Evolutionary conservation across 176 grass and related monocot species (phyloP).

Genomic region (Oryza officinalis): DNA sequence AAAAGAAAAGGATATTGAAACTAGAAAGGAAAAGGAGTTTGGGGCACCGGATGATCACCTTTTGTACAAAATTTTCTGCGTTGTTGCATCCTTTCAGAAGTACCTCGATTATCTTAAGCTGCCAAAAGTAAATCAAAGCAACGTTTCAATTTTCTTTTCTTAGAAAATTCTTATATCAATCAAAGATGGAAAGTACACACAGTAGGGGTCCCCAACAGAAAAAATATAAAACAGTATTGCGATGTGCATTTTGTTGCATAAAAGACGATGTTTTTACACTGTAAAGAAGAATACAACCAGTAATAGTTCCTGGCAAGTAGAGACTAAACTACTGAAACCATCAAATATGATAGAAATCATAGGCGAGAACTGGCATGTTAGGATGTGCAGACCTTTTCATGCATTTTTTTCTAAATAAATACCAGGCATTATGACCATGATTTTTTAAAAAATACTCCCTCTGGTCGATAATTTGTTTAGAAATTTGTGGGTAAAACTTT

Average conservation of each 20-base stretch:
- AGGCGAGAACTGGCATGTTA: background rate
- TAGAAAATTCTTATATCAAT: background rate
- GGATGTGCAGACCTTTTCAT: background rate
- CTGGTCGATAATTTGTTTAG: no score
- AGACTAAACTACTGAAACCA: background rate
- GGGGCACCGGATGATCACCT: slow-evolving; percentile 37
- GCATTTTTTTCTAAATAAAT: background rate
- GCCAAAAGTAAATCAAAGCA: slow-evolving; percentile 26
- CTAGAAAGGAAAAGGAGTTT: background rate
- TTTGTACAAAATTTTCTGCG: slow-evolving; percentile 55
- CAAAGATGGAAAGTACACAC: background rate
- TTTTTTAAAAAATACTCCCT: no score
- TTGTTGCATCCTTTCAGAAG: slow-evolving; percentile 81
- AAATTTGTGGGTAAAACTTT: no score
- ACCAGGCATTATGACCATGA: background rate
- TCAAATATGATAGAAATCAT: background rate
- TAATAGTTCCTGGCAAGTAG: background rate
- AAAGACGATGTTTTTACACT: background rate
- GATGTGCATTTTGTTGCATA: background rate
- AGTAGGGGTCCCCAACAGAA: background rate
- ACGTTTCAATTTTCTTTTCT: background rate
- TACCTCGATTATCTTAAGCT: slow-evolving; percentile 65
- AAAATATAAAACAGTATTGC: background rate
- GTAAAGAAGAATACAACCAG: background rate
- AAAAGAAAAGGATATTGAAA: background rate